A percentile compares a stretch with the other conserved stretches of the same genome.
Conservation (phyloP, 257 asterid genomes). For the Ballota nigra region DNA sequence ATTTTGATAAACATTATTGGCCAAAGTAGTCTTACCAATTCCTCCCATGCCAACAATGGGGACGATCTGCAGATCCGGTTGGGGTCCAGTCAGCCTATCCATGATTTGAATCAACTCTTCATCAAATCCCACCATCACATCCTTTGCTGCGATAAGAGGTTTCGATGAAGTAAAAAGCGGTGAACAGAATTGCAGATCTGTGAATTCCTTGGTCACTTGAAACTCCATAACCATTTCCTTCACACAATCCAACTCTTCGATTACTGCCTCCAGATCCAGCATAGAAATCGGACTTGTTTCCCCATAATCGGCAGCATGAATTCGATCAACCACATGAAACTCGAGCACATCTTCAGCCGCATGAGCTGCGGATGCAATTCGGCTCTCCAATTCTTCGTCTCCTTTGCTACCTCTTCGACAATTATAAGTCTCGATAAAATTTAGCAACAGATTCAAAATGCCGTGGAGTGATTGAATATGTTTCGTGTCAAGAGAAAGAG, state of each 20-base stretch:
- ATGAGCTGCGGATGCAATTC: neutral
- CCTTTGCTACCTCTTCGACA: neutral
- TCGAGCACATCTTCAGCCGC: neutral
- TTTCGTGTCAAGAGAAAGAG: neutral
- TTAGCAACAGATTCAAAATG: neutral
- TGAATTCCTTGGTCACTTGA: neutral
- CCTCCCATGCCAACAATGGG: conserved; percentile 4
- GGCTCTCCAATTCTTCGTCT: neutral
- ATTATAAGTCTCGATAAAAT: neutral
- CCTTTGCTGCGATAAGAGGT: neutral
- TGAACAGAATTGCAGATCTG: neutral
- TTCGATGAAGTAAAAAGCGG: neutral
- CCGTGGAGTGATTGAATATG: neutral
- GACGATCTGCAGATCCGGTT: neutral
- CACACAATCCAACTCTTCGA: neutral
- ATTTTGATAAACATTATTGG: neutral
- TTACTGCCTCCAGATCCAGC: neutral
- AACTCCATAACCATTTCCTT: neutral
- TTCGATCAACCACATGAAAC: neutral
- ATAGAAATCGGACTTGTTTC: neutral
- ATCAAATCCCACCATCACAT: neutral
- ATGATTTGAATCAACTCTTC: neutral
- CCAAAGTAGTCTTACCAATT: conserved; percentile 13
- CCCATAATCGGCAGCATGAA: neutral
- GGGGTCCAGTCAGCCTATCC: neutral